These are phyloP conservation scores for Starmera stellimalicola DNA, from an alignment of 1,139 yeast genomes.

Conservation along the genomic window DNA sequence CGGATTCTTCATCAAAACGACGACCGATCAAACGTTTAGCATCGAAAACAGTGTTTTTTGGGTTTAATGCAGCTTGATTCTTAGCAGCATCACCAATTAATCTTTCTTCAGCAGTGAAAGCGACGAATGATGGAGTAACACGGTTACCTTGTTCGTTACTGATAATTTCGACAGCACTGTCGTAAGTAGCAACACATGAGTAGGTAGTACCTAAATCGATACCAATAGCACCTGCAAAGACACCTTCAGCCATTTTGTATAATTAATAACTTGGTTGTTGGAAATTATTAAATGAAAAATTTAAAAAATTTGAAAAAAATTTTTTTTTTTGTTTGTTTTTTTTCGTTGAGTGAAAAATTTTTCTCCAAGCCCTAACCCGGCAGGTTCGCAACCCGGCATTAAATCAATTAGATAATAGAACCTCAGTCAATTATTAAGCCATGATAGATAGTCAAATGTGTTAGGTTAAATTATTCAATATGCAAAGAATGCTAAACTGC, in stretches of 20 bases:
- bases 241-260: conserved; percentile 87
- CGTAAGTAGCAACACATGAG: conserved; percentile 95
- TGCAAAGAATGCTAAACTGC: too few relatives aligned
- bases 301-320: conserved; percentile 4
- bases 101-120: conserved; percentile 95
- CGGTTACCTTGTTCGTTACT: conserved; percentile 99
- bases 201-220: conserved; percentile 98
- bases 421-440: too few relatives aligned
- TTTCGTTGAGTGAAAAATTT: conserved; percentile 5
- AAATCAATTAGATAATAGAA: too few relatives aligned
- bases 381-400: too few relatives aligned
- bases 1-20: conserved; percentile 82
- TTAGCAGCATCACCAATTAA: conserved; percentile 97
- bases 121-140: conserved; percentile 97
- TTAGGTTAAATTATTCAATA: too few relatives aligned
- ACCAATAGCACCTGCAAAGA: conserved; percentile 99
- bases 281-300: conserved; percentile 6
- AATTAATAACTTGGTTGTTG: conserved; percentile 15
- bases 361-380: conserved; percentile 1
- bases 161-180: conserved; percentile 88
- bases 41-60: conserved; percentile 92
- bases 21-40: conserved; percentile 98
- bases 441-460: too few relatives aligned
- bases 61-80: conserved; percentile 98
- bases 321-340: conserved; percentile 1